Base-by-base conservation (phyloP, 345 rosid species). In the Nephelium lappaceum region DNA sequence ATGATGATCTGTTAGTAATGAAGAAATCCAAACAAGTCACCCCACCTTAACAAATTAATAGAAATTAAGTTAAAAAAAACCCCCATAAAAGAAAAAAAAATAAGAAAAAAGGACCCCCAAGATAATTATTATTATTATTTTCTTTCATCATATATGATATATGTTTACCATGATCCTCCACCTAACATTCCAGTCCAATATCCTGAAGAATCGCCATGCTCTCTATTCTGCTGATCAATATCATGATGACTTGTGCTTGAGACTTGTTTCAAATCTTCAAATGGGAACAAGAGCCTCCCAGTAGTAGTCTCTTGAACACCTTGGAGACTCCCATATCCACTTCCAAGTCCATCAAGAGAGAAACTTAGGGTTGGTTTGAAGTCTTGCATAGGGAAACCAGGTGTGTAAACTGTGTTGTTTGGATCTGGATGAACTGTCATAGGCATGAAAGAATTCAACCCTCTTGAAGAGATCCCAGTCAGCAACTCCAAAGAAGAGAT, bases 161-260 rank as follows among this genome's bases (percentile, higher is more conserved):
- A 1, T 69, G 73, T 84, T 89, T 88, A 91, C 99, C 97, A 95
- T 84, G 98, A 89, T 85, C 98, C 97, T 72, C 99, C 99, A 74
- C 92, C 95, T 80, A 95, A 82, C 93, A 92, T 91, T 72, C 98
- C 97, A 84, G 92, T 89, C 99, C 99, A 95, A 80, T 89, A 95
- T 12, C 95, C 99, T 69, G 85, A 73, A 36, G 96, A 85, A 84
- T 85, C 88, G n/a, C 84, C 89, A 69, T 84, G 84, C 67, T 83
- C 91, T 68, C 81, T 83, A 76, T 84, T 87, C 75, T 83, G 89
- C n/a, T 53, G 19, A 51, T 91, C 83, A 74, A 72, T 78, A 27
- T 82, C 75, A 70, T 72, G 51, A 65, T 67, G 61, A 58, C 74
- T 82, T 10, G 87, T 80, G 79, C 55, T 90, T 69, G 97, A 84